Conservation (phyloP, 1,284 basidiomycete genomes). For the Trichosporon sp. region DNA sequence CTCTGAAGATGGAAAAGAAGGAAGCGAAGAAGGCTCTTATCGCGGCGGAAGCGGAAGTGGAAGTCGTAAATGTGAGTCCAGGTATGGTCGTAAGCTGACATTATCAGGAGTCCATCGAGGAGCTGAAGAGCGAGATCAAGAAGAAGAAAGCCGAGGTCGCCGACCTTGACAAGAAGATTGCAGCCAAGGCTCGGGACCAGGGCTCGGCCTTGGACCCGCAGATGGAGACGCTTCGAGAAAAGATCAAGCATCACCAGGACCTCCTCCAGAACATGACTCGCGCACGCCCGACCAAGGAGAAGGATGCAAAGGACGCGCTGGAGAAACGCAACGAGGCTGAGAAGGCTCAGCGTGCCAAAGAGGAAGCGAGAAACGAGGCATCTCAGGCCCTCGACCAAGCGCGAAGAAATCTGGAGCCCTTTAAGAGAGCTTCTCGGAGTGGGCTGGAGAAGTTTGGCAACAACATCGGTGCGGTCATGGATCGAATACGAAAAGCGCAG, state of each 20-base stretch:
- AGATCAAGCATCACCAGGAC: not conserved
- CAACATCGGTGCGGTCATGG: constrained; percentile 44
- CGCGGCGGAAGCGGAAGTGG: not conserved
- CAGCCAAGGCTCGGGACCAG: not conserved
- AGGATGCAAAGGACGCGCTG: not conserved
- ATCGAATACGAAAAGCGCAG: constrained; percentile 55
- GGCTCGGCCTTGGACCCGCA: not conserved
- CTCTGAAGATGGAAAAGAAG: not conserved
- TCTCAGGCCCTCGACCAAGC: not conserved
- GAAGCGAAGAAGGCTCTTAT: not conserved
- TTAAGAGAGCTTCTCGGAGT: not conserved
- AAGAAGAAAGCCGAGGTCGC: not conserved
- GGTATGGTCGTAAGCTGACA: not conserved
- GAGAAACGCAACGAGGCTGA: not conserved
- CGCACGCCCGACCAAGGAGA: constrained; percentile 5
- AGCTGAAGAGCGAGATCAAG: not conserved
- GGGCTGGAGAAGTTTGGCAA: constrained; percentile 52
- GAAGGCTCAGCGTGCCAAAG: not conserved
- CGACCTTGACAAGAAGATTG: not conserved
- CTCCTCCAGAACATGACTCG: constrained; percentile 9
- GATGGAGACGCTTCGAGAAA: not conserved
- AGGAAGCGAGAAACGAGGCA: not conserved
- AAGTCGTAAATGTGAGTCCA: not conserved
- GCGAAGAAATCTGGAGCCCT: not conserved
- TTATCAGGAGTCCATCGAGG: not conserved